A percentile compares a stretch with the other conserved stretches of the same genome.
Conservation (phyloP, 176 grass and related monocot genomes). For the Areca catechu region DNA sequence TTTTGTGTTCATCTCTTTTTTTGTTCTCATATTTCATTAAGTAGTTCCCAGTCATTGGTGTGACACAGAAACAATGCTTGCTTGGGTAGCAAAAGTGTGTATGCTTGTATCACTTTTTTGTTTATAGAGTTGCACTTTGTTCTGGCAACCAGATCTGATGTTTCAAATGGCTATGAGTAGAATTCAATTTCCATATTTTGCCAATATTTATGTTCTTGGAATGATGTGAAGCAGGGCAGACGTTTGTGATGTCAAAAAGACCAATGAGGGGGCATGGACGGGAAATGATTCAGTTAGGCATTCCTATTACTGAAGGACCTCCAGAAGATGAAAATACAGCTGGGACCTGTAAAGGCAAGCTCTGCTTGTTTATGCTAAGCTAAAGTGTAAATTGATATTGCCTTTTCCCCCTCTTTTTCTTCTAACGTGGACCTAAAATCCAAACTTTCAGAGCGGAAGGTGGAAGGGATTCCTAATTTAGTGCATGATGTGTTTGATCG, state of each 20-base stretch:
- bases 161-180: too few relatives aligned
- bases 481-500: constrained; percentile 64
- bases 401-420: too few relatives aligned
- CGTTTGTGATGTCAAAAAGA: constrained; percentile 62
- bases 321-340: constrained; percentile 52
- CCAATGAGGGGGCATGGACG: constrained; percentile 87
- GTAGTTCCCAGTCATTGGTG: too few relatives aligned
- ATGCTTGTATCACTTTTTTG: too few relatives aligned
- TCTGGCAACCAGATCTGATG: too few relatives aligned
- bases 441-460: constrained; percentile 49
- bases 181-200: too few relatives aligned
- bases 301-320: constrained; percentile 52
- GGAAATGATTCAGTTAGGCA: constrained; percentile 83
- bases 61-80: too few relatives aligned
- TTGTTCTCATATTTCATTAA: too few relatives aligned
- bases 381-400: too few relatives aligned
- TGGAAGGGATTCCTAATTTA: constrained; percentile 57
- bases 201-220: neutral
- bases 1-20: too few relatives aligned
- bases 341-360: constrained; percentile 23
- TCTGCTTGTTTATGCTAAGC: neutral
- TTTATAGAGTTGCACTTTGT: too few relatives aligned
- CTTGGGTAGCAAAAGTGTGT: too few relatives aligned
- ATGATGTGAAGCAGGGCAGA: constrained; percentile 49
- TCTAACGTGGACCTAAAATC: constrained; percentile 6